Evolutionary conservation across 2,329 filamentous ascomycete genomes (phyloP).

Genomic region (Diaporthe ampelina): DNA sequence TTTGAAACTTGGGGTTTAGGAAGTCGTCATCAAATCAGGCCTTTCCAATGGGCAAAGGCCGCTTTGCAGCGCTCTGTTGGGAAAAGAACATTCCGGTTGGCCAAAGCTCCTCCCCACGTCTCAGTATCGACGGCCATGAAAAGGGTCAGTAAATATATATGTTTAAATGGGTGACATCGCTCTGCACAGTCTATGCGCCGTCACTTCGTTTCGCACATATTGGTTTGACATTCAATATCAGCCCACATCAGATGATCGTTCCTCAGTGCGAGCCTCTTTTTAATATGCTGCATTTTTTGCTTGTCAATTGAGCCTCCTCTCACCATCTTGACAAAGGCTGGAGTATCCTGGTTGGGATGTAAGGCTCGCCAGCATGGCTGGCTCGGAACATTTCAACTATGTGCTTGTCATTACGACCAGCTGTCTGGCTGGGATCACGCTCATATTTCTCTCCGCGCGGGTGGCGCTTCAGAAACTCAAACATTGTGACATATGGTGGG

Average conservation of each 20-base stretch:
- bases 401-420: not conserved
- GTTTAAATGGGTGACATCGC: not conserved
- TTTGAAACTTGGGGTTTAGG: not conserved
- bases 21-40: too few relatives aligned
- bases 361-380: not conserved
- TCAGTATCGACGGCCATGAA: too few relatives aligned
- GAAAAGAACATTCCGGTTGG: too few relatives aligned
- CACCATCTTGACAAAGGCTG: not conserved
- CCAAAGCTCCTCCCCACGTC: too few relatives aligned
- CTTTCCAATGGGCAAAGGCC: too few relatives aligned
- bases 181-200: not conserved
- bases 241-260: not conserved
- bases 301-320: not conserved
- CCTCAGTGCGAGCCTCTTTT: not conserved
- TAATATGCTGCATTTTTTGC: not conserved
- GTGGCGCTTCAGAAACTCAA: not conserved
- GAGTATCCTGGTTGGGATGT: not conserved
- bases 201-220: too few relatives aligned
- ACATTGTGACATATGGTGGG: not conserved
- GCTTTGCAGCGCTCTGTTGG: too few relatives aligned
- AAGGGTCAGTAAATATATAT: too few relatives aligned
- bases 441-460: not conserved
- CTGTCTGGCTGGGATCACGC: not conserved
- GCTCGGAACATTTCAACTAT: not conserved
- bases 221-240: too few relatives aligned